Conservation (phyloP, 495 filamentous ascomycete genomes). For the Tuber borchii region DNA sequence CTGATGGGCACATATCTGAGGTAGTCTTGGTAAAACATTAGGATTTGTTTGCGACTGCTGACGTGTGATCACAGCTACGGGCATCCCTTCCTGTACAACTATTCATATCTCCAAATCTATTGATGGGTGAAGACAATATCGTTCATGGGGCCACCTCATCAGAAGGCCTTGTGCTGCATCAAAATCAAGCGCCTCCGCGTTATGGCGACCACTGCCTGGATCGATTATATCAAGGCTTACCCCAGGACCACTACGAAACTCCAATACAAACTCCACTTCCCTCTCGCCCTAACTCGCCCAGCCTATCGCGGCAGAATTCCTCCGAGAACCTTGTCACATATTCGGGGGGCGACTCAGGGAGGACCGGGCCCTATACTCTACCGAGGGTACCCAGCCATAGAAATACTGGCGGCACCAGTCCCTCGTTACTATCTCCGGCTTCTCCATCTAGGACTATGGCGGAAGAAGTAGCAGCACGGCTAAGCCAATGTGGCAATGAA, state of each 20-base stretch:
- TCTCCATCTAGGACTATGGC: constrained; percentile 10
- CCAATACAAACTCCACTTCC: constrained; percentile 60
- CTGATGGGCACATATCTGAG: constrained; percentile 88
- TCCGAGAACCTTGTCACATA: constrained; percentile 63
- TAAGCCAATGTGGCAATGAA: constrained; percentile 5
- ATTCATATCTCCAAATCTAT: constrained; percentile 87
- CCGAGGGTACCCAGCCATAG: constrained; percentile 18
- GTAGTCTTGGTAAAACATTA: constrained; percentile 45
- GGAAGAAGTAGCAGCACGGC: constrained; percentile 20
- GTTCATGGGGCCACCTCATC: constrained; percentile 50
- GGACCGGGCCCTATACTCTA: constrained; percentile 16
- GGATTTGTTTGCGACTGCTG: constrained; percentile 1
- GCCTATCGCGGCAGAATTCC: constrained; percentile 70
- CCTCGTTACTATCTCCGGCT: constrained; percentile 4
- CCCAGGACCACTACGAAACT: constrained; percentile 68
- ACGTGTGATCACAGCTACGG: constrained; percentile 53
- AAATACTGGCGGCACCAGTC: not conserved
- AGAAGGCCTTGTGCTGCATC: constrained; percentile 44
- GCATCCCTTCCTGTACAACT: constrained; percentile 79
- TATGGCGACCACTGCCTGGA: constrained; percentile 85
- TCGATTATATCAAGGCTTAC: constrained; percentile 78
- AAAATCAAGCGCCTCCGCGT: constrained; percentile 66
- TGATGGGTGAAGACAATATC: constrained; percentile 69
- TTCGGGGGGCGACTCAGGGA: constrained; percentile 30
- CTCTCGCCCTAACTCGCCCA: constrained; percentile 71